Evolutionary conservation across 2,329 filamentous ascomycete species (phyloP).

Genomic region (Blumeria hordei): DNA sequence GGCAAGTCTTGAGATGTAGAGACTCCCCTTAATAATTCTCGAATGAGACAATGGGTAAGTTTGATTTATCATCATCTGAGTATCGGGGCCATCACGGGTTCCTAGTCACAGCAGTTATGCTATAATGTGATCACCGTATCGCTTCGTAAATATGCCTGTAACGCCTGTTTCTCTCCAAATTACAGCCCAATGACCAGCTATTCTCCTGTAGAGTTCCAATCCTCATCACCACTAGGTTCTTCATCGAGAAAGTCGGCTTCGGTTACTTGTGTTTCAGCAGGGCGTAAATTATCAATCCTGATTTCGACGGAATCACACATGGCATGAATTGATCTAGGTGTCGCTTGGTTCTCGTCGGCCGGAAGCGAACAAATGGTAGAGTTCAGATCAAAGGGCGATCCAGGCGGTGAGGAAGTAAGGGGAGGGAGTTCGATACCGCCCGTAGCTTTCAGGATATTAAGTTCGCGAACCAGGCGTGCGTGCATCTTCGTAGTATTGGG

Average conservation of each 20-base stretch:
- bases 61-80: too few species aligned
- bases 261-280: conserved; percentile 38
- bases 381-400: conserved; percentile 4
- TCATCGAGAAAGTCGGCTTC: conserved; percentile 48
- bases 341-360: conserved; percentile 14
- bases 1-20: too few species aligned
- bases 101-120: too few species aligned
- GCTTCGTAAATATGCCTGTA: too few species aligned
- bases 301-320: conserved; percentile 48
- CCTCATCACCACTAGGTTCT: conserved; percentile 29
- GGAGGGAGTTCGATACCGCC: conserved; percentile 10
- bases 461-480: conserved; percentile 8
- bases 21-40: too few species aligned
- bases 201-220: conserved; percentile 20
- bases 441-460: conserved; percentile 9
- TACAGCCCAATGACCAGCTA: too few species aligned
- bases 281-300: conserved; percentile 52
- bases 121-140: too few species aligned
- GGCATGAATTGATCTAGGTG: conserved; percentile 31
- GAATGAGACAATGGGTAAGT: too few species aligned
- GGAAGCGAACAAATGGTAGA: conserved; percentile 2
- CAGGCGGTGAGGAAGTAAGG: neutral
- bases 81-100: too few species aligned
- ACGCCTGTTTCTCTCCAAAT: too few species aligned
- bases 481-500: conserved; percentile 1